A percentile compares a stretch with the other conserved stretches of the same genome.
Evolutionary conservation across 2,329 filamentous ascomycete species (phyloP).

Genomic region (Aspergillus fischeri): DNA sequence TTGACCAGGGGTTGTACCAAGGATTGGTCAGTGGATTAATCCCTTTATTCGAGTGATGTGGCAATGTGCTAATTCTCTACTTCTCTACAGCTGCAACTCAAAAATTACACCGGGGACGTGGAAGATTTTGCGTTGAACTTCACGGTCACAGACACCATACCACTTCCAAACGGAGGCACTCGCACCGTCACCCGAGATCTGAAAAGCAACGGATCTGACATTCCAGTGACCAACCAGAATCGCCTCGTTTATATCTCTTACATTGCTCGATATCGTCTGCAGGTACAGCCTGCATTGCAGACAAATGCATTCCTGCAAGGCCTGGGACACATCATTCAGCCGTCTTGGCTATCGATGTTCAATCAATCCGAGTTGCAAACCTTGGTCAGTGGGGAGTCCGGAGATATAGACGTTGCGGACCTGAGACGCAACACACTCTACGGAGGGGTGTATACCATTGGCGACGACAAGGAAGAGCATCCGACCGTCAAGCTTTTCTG

Average conservation of each 20-base stretch:
- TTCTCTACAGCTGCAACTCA: slow-evolving; percentile 56
- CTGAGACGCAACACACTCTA: slow-evolving; percentile 80
- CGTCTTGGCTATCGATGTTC: slow-evolving; percentile 96
- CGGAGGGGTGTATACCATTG: slow-evolving; percentile 80
- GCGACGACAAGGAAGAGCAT: slow-evolving; percentile 84
- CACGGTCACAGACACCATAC: slow-evolving; percentile 70
- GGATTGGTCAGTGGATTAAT: slow-evolving; percentile 57
- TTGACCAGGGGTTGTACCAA: slow-evolving; percentile 87
- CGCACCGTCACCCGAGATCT: slow-evolving; percentile 70
- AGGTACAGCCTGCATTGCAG: slow-evolving; percentile 73
- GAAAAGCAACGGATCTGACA: slow-evolving; percentile 70
- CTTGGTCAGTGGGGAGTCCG: slow-evolving; percentile 81
- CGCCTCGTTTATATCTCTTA: slow-evolving; percentile 91
- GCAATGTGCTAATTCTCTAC: not conserved
- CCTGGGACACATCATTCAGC: slow-evolving; percentile 81
- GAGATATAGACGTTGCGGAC: slow-evolving; percentile 82
- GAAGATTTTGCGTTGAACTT: slow-evolving; percentile 81
- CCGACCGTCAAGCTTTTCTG: slow-evolving; percentile 84
- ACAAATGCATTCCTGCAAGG: slow-evolving; percentile 85
- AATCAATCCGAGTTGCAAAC: slow-evolving; percentile 94
- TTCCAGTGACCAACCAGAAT: slow-evolving; percentile 84
- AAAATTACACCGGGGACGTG: slow-evolving; percentile 80
- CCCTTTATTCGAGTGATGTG: not conserved
- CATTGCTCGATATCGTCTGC: slow-evolving; percentile 80
- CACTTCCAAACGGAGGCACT: slow-evolving; percentile 49